These are phyloP conservation scores for Aspergillus texensis DNA, from an alignment of 2,329 filamentous ascomycete genomes.

Conservation along the genomic window DNA sequence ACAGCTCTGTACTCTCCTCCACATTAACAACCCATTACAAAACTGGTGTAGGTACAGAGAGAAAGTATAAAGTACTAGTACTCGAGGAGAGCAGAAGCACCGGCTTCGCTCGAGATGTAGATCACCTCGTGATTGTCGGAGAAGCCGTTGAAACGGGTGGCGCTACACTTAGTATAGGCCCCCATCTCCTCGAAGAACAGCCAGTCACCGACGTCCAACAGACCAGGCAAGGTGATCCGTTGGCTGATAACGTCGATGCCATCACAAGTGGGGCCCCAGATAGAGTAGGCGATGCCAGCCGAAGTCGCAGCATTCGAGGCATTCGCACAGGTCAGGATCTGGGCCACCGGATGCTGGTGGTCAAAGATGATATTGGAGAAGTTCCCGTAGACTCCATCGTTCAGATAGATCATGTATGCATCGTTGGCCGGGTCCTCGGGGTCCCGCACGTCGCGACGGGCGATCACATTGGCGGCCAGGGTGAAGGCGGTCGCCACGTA, in stretches of 20 bases:
- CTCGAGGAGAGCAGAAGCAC: slow-evolving; percentile 72
- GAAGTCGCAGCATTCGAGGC: slow-evolving; percentile 41
- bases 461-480: slow-evolving; percentile 92
- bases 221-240: slow-evolving; percentile 73
- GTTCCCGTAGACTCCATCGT: slow-evolving; percentile 97
- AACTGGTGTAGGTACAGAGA: not conserved
- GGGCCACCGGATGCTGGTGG: slow-evolving; percentile 87
- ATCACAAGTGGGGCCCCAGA: slow-evolving; percentile 98
- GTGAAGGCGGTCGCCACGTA: slow-evolving; percentile 94
- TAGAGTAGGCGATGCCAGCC: slow-evolving; percentile 77
- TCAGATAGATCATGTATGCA: slow-evolving; percentile 96
- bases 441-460: slow-evolving; percentile 83
- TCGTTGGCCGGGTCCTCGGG: slow-evolving; percentile 50
- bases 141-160: slow-evolving; percentile 97
- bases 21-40: slow-evolving; percentile 5
- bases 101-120: slow-evolving; percentile 92
- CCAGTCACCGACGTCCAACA: slow-evolving; percentile 93
- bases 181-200: slow-evolving; percentile 99
- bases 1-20: not conserved
- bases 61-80: slow-evolving; percentile 32
- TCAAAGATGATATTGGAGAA: slow-evolving; percentile 99
- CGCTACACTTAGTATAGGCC: slow-evolving; percentile 96
- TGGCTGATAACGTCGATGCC: slow-evolving; percentile 93
- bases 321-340: slow-evolving; percentile 69
- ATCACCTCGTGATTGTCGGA: slow-evolving; percentile 88